Evolutionary conservation across 495 filamentous ascomycete genomes (phyloP).

Genomic region (Penicillium robsamsonii): DNA sequence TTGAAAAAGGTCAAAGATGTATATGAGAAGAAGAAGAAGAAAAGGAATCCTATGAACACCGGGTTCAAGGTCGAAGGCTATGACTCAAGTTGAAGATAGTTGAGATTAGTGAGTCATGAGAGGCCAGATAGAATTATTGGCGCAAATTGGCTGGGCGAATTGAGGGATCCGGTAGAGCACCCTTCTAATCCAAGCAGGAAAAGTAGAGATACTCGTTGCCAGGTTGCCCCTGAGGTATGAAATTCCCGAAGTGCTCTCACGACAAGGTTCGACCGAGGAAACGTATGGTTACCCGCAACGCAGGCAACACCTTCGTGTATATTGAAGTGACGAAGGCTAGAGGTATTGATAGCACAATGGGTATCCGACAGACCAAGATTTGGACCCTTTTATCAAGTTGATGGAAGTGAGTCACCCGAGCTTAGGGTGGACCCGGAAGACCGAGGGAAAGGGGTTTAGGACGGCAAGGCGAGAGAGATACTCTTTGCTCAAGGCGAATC

Average conservation of each 20-base stretch:
- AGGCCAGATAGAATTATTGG: conserved; percentile 19
- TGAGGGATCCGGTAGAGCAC: conserved; percentile 31
- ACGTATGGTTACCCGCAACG: conserved; percentile 19
- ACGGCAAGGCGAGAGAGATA: conserved; percentile 1
- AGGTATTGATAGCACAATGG: neutral
- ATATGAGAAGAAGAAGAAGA: conserved; percentile 23
- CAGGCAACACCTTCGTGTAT: conserved; percentile 4
- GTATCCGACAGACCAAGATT: neutral
- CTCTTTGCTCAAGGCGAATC: neutral
- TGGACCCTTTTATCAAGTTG: conserved; percentile 6
- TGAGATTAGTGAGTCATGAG: conserved; percentile 44
- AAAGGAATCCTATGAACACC: conserved; percentile 42
- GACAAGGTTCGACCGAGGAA: conserved; percentile 18
- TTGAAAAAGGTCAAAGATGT: conserved; percentile 24
- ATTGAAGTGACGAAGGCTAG: conserved; percentile 6
- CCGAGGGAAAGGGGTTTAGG: conserved; percentile 5
- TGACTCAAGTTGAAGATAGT: conserved; percentile 34
- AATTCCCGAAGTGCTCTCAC: conserved; percentile 34
- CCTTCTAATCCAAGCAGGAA: conserved; percentile 40
- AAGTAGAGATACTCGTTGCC: conserved; percentile 43
- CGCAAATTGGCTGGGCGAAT: conserved; percentile 1
- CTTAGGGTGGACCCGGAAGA: conserved; percentile 5
- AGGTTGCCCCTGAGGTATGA: conserved; percentile 28
- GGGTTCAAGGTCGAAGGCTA: conserved; percentile 39
- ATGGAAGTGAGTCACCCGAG: conserved; percentile 13